These are phyloP conservation scores for Scheffersomyces titani DNA, from an alignment of 1,139 yeast species.

Conservation along the genomic window DNA sequence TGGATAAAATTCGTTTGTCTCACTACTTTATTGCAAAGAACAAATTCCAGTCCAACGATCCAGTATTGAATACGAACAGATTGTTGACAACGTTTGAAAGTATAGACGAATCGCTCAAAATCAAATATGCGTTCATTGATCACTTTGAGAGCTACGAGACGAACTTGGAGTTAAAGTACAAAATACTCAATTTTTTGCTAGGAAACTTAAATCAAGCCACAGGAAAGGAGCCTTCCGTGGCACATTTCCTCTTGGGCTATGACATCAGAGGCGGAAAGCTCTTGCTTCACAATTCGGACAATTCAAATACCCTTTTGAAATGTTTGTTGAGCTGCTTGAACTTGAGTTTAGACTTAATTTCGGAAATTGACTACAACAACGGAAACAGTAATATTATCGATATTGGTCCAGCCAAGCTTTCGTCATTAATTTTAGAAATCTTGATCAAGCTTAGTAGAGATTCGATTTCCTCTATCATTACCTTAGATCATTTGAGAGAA, in stretches of 20 bases:
- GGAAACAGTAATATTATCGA: slow-evolving; percentile 43
- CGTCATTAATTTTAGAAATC: slow-evolving; percentile 60
- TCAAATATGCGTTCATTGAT: slow-evolving; percentile 70
- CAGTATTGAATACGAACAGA: slow-evolving; percentile 56
- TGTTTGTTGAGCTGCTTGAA: slow-evolving; percentile 53
- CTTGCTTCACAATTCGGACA: slow-evolving; percentile 14
- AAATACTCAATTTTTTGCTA: slow-evolving; percentile 59
- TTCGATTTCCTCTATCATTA: slow-evolving; percentile 51
- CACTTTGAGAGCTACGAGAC: slow-evolving; percentile 55
- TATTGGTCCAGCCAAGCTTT: slow-evolving; percentile 56
- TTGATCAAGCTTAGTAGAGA: slow-evolving; percentile 60
- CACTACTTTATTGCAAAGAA: slow-evolving; percentile 46
- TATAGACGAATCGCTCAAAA: slow-evolving; percentile 69
- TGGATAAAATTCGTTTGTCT: slow-evolving; percentile 53
- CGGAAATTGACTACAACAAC: slow-evolving; percentile 37
- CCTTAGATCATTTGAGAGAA: slow-evolving; percentile 54
- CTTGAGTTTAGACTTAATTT: slow-evolving; percentile 45
- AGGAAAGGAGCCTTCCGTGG: slow-evolving; percentile 49
- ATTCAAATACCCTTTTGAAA: slow-evolving; percentile 50
- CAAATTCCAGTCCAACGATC: slow-evolving; percentile 25
- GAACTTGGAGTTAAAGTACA: slow-evolving; percentile 52
- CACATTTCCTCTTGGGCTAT: slow-evolving; percentile 81
- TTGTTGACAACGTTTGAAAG: slow-evolving; percentile 73
- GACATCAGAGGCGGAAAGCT: slow-evolving; percentile 36
- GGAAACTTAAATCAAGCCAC: slow-evolving; percentile 46